These are phyloP conservation scores for Gnaphalium uliginosum DNA, from an alignment of 129 eudicot species.

Conservation along the genomic window DNA sequence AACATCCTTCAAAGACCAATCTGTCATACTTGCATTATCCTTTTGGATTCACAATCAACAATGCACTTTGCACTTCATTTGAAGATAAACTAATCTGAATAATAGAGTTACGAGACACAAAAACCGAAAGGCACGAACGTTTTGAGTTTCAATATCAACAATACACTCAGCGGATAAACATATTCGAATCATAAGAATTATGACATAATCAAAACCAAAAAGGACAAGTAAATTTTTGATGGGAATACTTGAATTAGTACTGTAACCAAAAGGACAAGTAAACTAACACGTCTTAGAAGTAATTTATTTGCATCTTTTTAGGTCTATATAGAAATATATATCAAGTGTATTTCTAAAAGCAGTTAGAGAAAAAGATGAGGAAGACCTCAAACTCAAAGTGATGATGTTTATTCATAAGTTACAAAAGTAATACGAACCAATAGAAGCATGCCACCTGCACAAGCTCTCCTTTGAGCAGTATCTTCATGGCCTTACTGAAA, in stretches of 20 bases:
- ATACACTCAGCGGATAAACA: neutral
- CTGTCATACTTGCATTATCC: neutral
- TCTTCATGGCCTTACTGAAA: slow-evolving; percentile 18
- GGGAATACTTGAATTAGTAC: neutral
- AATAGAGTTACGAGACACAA: neutral
- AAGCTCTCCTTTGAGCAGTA: slow-evolving; percentile 34
- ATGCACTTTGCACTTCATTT: neutral
- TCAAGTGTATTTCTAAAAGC: neutral
- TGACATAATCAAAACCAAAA: neutral
- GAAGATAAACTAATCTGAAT: no score
- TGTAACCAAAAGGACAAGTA: neutral
- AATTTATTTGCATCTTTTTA: slow-evolving; percentile 13
- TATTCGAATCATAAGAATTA: neutral
- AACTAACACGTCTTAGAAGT: neutral
- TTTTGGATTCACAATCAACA: neutral
- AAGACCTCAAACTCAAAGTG: slow-evolving; percentile 25
- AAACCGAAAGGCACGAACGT: neutral
- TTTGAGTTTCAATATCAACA: neutral
- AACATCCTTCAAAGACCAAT: no score
- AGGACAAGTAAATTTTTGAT: neutral
- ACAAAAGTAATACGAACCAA: slow-evolving; percentile 28
- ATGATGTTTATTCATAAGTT: slow-evolving; percentile 30
- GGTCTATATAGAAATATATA: slow-evolving; percentile 1
- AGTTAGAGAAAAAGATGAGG: neutral
- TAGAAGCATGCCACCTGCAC: slow-evolving; percentile 31